These are phyloP conservation scores for Mycena indigotica DNA, from an alignment of 768 basidiomycete genomes.

Conservation along the genomic window DNA sequence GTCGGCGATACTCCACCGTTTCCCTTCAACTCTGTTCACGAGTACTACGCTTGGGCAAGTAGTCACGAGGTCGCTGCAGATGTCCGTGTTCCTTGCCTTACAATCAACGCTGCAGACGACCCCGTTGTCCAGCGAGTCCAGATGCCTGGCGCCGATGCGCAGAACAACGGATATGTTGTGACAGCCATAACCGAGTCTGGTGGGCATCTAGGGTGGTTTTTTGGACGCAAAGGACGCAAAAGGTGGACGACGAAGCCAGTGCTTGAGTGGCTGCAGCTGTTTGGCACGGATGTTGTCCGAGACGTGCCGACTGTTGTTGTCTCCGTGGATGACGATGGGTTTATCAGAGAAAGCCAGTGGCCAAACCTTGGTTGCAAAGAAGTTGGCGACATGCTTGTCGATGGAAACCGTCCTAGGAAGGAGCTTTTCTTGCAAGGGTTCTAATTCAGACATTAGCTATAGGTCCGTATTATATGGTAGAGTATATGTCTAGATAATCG, in stretches of 20 bases:
- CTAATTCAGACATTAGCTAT: slow-evolving; percentile 28
- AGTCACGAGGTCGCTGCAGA: slow-evolving; percentile 60
- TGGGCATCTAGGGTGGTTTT: slow-evolving; percentile 86
- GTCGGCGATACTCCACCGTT: slow-evolving; percentile 60
- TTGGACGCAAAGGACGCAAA: slow-evolving; percentile 43
- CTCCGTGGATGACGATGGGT: slow-evolving; percentile 56
- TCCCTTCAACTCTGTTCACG: slow-evolving; percentile 46
- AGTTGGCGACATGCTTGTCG: slow-evolving; percentile 52
- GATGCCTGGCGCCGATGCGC: slow-evolving; percentile 42
- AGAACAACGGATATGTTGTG: slow-evolving; percentile 51
- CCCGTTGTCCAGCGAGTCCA: slow-evolving; percentile 73
- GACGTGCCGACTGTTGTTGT: slow-evolving; percentile 35
- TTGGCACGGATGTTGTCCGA: slow-evolving; percentile 53
- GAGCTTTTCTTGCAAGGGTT: slow-evolving; percentile 60
- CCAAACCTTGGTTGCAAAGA: slow-evolving; percentile 57
- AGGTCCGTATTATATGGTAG: background rate
- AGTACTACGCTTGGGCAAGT: slow-evolving; percentile 55
- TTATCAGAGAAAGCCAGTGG: slow-evolving; percentile 57
- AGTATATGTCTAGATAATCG: background rate
- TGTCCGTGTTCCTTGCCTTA: slow-evolving; percentile 72
- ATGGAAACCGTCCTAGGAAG: slow-evolving; percentile 53
- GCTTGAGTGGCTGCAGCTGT: slow-evolving; percentile 67
- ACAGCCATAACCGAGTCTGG: slow-evolving; percentile 65
- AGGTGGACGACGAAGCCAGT: slow-evolving; percentile 74
- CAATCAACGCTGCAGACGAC: slow-evolving; percentile 78